A percentile compares a stretch with the other conserved stretches of the same genome.
These are phyloP conservation scores for Gossypium australe DNA, from an alignment of 345 rosid genomes.

Conservation along the genomic window DNA sequence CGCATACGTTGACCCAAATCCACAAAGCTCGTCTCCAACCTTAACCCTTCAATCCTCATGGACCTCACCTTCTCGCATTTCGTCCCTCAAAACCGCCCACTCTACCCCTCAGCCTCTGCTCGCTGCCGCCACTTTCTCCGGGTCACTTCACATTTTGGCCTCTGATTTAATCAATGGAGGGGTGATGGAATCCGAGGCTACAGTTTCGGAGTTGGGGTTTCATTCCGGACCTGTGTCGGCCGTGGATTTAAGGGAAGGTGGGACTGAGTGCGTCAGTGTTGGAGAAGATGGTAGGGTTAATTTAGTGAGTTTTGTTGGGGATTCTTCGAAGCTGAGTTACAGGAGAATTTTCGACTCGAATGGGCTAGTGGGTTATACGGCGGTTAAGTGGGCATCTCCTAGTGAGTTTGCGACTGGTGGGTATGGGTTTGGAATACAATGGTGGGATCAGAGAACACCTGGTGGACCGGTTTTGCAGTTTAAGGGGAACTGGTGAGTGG, in stretches of 20 bases:
- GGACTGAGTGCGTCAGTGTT: constrained; percentile 61
- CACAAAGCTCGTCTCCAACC: constrained; percentile 15
- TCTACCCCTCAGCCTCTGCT: constrained; percentile 36
- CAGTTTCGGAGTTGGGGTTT: constrained; percentile 32
- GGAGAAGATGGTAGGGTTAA: constrained; percentile 57
- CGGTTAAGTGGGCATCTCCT: constrained; percentile 83
- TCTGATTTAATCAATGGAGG: constrained; percentile 26
- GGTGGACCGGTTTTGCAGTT: constrained; percentile 73
- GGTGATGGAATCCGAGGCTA: constrained; percentile 26
- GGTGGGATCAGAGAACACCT: constrained; percentile 85
- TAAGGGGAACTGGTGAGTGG: constrained; percentile 65
- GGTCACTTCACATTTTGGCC: constrained; percentile 53
- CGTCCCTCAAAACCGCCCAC: constrained; percentile 45
- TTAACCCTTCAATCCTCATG: constrained; percentile 39
- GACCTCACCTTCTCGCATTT: constrained; percentile 55
- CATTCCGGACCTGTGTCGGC: constrained; percentile 54
- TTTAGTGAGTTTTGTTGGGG: constrained; percentile 35
- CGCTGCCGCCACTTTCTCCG: constrained; percentile 48
- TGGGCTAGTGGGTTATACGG: constrained; percentile 68
- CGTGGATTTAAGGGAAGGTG: constrained; percentile 60
- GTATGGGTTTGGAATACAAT: constrained; percentile 66
- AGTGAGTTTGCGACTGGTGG: constrained; percentile 88
- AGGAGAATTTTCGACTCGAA: constrained; percentile 60
- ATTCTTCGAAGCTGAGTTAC: constrained; percentile 27
- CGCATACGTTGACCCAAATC: constrained; percentile 34